Evolutionary conservation across 495 filamentous ascomycete species (phyloP).

Genomic region (Apodospora peruviana): DNA sequence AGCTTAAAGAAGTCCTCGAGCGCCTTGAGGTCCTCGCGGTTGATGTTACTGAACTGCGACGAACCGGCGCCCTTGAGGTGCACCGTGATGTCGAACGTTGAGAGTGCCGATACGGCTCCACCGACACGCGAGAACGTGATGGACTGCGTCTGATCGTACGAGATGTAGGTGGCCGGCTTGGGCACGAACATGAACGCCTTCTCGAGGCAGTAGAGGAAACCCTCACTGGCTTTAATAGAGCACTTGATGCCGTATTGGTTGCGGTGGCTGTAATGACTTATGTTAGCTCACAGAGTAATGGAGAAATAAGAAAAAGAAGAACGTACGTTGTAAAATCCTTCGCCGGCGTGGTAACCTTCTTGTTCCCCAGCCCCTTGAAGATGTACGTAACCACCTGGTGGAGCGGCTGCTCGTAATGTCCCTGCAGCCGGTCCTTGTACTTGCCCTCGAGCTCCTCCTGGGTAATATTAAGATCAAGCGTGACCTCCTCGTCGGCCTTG

Average conservation of each 20-base stretch:
- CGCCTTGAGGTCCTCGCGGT: slow-evolving; percentile 93
- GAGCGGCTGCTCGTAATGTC: slow-evolving; percentile 87
- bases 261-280: slow-evolving; percentile 60
- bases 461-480: slow-evolving; percentile 95
- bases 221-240: slow-evolving; percentile 98
- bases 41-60: slow-evolving; percentile 98
- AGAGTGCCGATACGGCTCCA: slow-evolving; percentile 85
- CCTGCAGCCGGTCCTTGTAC: slow-evolving; percentile 81
- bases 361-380: slow-evolving; percentile 87
- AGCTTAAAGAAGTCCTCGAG: slow-evolving; percentile 93
- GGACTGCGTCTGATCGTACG: slow-evolving; percentile 80
- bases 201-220: slow-evolving; percentile 92
- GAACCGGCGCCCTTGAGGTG: slow-evolving; percentile 75
- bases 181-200: slow-evolving; percentile 99
- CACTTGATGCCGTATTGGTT: slow-evolving; percentile 95
- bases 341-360: slow-evolving; percentile 88
- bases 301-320: neutral
- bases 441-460: slow-evolving; percentile 74
- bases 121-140: slow-evolving; percentile 95
- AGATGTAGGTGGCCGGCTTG: slow-evolving; percentile 94
- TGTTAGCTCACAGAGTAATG: slow-evolving; percentile 9
- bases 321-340: slow-evolving; percentile 76
- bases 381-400: slow-evolving; percentile 89
- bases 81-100: slow-evolving; percentile 95
- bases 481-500: slow-evolving; percentile 96